Evolutionary conservation across 2,329 filamentous ascomycete genomes (phyloP).

Genomic region (Neopestalotiopsis clavispora): DNA sequence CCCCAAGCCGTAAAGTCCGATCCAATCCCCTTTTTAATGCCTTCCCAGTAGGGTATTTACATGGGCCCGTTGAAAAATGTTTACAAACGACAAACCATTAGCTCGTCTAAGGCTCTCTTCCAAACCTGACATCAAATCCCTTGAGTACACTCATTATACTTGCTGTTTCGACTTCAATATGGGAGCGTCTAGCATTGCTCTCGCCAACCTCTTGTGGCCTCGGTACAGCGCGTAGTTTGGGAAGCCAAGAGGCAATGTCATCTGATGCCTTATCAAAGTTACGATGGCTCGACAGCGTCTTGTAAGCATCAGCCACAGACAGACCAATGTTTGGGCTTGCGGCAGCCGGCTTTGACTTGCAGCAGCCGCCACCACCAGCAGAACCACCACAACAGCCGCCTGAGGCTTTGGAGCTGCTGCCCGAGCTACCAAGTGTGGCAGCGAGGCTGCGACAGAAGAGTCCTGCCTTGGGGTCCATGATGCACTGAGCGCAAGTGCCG

Average conservation of each 20-base stretch:
- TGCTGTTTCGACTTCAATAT: constrained; percentile 80
- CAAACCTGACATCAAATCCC: constrained; percentile 79
- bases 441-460: constrained; percentile 84
- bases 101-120: constrained; percentile 39
- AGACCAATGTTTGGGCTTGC: constrained; percentile 59
- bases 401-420: constrained; percentile 19
- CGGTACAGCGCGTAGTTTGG: constrained; percentile 69
- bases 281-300: constrained; percentile 76
- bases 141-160: constrained; percentile 87
- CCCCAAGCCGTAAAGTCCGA: not conserved
- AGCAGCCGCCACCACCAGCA: constrained; percentile 67
- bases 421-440: constrained; percentile 60
- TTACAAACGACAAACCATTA: not conserved
- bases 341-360: constrained; percentile 50
- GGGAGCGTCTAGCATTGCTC: constrained; percentile 43
- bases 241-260: constrained; percentile 77
- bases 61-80: not conserved
- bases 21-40: not conserved
- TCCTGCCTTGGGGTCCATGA: constrained; percentile 77
- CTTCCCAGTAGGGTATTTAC: constrained; percentile 6
- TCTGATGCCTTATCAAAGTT: constrained; percentile 76
- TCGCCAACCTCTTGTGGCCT: constrained; percentile 31
- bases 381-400: constrained; percentile 69
- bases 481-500: constrained; percentile 79
- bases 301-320: constrained; percentile 79